Base-by-base conservation (phyloP, 2,329 filamentous ascomycete genomes). In the Pseudogymnoascus sp. region DNA sequence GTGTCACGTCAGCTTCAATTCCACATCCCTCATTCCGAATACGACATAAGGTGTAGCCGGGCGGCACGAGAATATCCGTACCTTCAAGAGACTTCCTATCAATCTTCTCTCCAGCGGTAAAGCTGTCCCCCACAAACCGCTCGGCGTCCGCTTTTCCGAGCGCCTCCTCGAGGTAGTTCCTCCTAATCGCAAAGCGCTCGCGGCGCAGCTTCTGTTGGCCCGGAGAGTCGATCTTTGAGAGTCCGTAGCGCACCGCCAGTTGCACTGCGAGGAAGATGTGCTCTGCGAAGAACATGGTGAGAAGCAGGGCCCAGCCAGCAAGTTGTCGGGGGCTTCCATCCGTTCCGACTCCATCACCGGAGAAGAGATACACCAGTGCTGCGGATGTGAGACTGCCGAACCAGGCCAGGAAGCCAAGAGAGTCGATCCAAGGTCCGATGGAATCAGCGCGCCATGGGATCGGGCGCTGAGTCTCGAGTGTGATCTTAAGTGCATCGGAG, bases 401-500 rank as follows among this genome's bases (percentile, higher is more conserved):
- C 95, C 95, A 97, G 3, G 91, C 89, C n/a, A 97, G 79, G 73
- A 97, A 96, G 14, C 87, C 88, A 2, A 99, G 80, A 1, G 90
- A 87, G 67, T 92, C 85, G 11, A 97, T 80, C 89, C 92, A 97
- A 0, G 95, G 93, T 0, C 95, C 95, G 68, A 99, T 97, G 1
- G 90, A 95, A 76, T 97, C 95, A 1, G 91, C 87, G 62, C 95
- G 86, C 83, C 89, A 91, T 0, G 95, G 95, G 38, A 90, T 91
- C 0, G 95, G 95, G 3, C 95, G 87, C 71, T 93, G 89, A 80
- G 91, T 93, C 74, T 93, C 89, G 59, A 91, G 82, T 63, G 92
- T 92, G 70, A 97, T 96, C 75, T 99, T 99, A 77, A 96, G 83
- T 1, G 93, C 93, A 72, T 99, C 95, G 0, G 91, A 91, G 44